Evolutionary conservation across 2,329 filamentous ascomycete species (phyloP).

Genomic region (Fusarium annulatum): DNA sequence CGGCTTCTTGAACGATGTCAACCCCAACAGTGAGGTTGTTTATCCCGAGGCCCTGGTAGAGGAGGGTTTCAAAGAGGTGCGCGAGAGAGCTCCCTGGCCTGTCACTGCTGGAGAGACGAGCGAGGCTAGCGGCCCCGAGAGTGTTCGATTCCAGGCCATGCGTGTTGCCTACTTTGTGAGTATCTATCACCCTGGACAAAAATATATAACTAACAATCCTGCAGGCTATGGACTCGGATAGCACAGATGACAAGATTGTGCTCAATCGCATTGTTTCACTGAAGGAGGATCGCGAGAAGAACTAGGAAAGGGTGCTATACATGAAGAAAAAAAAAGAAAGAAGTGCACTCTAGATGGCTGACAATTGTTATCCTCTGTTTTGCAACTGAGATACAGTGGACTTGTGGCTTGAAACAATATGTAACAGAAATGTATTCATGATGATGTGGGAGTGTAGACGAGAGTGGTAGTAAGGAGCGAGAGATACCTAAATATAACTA

Average conservation of each 20-base stretch:
- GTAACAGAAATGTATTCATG: background rate
- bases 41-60: slow-evolving; percentile 84
- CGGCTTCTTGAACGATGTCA: slow-evolving; percentile 86
- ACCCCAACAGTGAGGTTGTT: slow-evolving; percentile 84
- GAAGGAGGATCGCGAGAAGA: slow-evolving; percentile 86
- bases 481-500: background rate
- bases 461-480: background rate
- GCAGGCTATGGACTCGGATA: slow-evolving; percentile 80
- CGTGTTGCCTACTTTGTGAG: slow-evolving; percentile 84
- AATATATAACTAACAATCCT: slow-evolving; percentile 24
- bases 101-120: slow-evolving; percentile 78
- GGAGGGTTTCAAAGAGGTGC: slow-evolving; percentile 83
- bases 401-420: background rate
- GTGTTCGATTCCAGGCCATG: slow-evolving; percentile 90
- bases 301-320: slow-evolving; percentile 20
- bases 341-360: background rate
- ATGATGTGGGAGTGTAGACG: background rate
- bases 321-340: background rate
- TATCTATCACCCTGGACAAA: background rate
- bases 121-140: slow-evolving; percentile 73
- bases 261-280: slow-evolving; percentile 92
- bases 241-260: slow-evolving; percentile 81
- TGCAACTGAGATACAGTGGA: background rate
- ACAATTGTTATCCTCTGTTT: background rate
- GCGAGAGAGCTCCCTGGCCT: slow-evolving; percentile 80